Evolutionary conservation across 345 rosid species (phyloP), one percentile per base, ranked within the genome.

Genomic region (Lepidium didymum): DNA sequence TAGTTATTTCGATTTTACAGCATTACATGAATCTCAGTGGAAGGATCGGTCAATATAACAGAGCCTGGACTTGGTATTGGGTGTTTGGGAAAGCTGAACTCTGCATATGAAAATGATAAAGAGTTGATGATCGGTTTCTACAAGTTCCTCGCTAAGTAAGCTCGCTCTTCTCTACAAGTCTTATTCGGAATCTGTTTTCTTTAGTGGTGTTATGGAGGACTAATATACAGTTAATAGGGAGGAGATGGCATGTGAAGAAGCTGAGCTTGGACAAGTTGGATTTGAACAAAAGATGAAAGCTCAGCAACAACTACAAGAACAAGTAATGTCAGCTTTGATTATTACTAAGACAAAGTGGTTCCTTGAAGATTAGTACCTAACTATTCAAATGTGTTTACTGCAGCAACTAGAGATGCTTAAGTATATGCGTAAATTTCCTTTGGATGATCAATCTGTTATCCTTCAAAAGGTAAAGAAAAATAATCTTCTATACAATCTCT

Each of bases 341-440:
- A 47, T 8, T 25, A 11, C 14, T 5, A 46, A 12, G 31, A 45
- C 1, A 13, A 31, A 7, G 14, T 0, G 6, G 4, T 36, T 56
- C 10, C 5, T 35, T 62, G 43, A 25, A 35, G 41, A 1, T 37
- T 7, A 23, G 9, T 70, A 8, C 57, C 5, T 62, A 16, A 27
- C 6, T 44, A 14, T 13, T 53, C 13, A 0, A 52, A 16, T 54
- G 50, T 60, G 56, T 38, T 27, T 27, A 53, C 13, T 79, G 72
- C 80, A 87, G 96, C 93, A 92, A 81, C 78, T 90, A 69, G 91
- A 85, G 87, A 88, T 93, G 98, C 84, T 90, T 8, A 84, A 74
- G 52, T 65, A 84, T 70, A 88, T 87, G 92, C 94, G 88, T 33
- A 84, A 75, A 74, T 83, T 76, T 71, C 80, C 82, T 78, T 67